A percentile compares a stretch with the other conserved stretches of the same genome.
These are phyloP conservation scores for Penicillium dipodomyicola DNA, from an alignment of 495 filamentous ascomycete species.

Conservation along the genomic window DNA sequence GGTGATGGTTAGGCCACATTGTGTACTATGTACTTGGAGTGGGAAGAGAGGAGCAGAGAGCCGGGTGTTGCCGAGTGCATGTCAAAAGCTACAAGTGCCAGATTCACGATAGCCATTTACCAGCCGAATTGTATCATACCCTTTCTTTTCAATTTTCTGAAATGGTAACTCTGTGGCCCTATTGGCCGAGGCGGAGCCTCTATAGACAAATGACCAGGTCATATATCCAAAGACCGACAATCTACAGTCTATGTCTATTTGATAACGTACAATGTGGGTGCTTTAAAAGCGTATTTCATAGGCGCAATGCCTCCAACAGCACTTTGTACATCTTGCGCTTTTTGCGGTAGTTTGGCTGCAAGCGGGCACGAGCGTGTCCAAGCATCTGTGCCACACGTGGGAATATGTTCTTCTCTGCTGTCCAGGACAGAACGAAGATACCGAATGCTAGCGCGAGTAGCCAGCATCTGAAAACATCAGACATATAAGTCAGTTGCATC, in stretches of 20 bases:
- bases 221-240: not conserved
- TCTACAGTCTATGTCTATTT: conserved; percentile 15
- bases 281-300: conserved; percentile 19
- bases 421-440: conserved; percentile 65
- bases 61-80: not conserved
- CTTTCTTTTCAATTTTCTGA: conserved; percentile 13
- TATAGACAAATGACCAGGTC: not conserved
- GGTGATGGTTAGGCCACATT: conserved; percentile 3
- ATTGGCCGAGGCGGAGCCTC: not conserved
- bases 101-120: conserved; percentile 8
- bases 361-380: conserved; percentile 52
- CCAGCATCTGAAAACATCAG: conserved; percentile 65
- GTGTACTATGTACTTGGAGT: conserved; percentile 2
- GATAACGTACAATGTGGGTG: conserved; percentile 18
- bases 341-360: conserved; percentile 62
- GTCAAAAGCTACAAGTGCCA: not conserved
- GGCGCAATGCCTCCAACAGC: conserved; percentile 68
- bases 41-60: not conserved
- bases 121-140: conserved; percentile 32
- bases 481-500: conserved; percentile 85
- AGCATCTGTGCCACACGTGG: conserved; percentile 66
- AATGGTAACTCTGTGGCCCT: not conserved
- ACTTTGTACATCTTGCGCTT: conserved; percentile 85
- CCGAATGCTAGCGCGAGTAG: conserved; percentile 64
- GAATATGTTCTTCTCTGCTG: conserved; percentile 68